phyloP scores from a whole-genome alignment of 1,139 yeast species.

The Pichia sp. region DNA sequence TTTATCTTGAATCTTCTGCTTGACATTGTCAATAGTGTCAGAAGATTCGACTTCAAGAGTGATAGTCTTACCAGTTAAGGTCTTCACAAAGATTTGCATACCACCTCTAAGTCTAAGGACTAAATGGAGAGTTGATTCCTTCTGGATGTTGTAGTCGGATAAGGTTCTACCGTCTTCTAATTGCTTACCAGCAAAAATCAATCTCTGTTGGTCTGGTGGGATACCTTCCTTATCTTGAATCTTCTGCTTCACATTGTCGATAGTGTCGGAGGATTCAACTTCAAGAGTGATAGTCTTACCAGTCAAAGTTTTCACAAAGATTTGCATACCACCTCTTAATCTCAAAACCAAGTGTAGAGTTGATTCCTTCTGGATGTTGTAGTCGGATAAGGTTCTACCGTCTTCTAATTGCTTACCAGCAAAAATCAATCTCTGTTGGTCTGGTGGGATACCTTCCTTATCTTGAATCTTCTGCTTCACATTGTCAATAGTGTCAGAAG shows the following conservation, averaged over 20 bases:
- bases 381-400: constrained; percentile 74
- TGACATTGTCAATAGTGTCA: constrained; percentile 79
- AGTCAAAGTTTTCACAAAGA: constrained; percentile 70
- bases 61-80: constrained; percentile 74
- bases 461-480: constrained; percentile 80
- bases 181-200: constrained; percentile 83
- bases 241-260: constrained; percentile 77
- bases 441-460: constrained; percentile 85
- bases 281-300: constrained; percentile 75
- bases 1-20: constrained; percentile 78
- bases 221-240: constrained; percentile 84
- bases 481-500: constrained; percentile 79
- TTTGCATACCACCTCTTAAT: constrained; percentile 74
- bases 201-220: constrained; percentile 82
- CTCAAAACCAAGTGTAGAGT: constrained; percentile 66
- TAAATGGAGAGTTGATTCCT: constrained; percentile 67
- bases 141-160: constrained; percentile 73
- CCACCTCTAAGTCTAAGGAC: constrained; percentile 70
- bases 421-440: constrained; percentile 76
- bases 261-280: constrained; percentile 80
- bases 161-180: constrained; percentile 79
- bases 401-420: constrained; percentile 86
- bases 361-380: constrained; percentile 74
- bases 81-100: constrained; percentile 75
- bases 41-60: constrained; percentile 77